Percentiles rank a stretch among this genome's conserved stretches.
phyloP scores from a whole-genome alignment of 2,329 filamentous ascomycete species.

The Chaetoscypha palmicola region DNA sequence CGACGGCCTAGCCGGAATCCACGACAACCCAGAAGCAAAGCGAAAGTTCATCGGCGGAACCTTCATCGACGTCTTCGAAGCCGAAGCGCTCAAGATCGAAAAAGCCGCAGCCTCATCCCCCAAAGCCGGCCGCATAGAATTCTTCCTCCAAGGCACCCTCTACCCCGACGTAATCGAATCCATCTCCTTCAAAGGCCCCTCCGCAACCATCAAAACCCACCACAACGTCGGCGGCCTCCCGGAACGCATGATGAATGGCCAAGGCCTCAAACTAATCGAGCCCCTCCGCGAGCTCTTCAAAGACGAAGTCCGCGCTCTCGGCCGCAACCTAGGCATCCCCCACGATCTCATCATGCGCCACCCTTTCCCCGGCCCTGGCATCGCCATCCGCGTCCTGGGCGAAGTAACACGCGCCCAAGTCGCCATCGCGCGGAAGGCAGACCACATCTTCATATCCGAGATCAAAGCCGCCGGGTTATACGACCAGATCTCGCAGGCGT shows the following conservation, averaged over 20 bases:
- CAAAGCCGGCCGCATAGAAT: constrained; percentile 70
- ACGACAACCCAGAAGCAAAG: constrained; percentile 74
- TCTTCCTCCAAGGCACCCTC: constrained; percentile 73
- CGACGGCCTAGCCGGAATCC: constrained; percentile 64
- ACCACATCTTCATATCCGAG: constrained; percentile 70
- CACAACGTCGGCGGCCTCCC: constrained; percentile 64
- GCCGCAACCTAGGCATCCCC: constrained; percentile 62
- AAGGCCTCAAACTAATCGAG: constrained; percentile 63
- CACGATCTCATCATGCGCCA: constrained; percentile 73
- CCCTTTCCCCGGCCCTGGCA: constrained; percentile 67
- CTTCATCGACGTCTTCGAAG: constrained; percentile 78
- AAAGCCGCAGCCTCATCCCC: constrained; percentile 59
- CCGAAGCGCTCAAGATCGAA: constrained; percentile 69
- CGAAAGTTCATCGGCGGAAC: constrained; percentile 79
- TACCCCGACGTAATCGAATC: constrained; percentile 58
- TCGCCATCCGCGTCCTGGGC: constrained; percentile 67
- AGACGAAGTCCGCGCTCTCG: constrained; percentile 68
- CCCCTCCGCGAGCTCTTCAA: constrained; percentile 77
- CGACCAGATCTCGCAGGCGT: constrained; percentile 62
- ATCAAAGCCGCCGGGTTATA: constrained; percentile 69
- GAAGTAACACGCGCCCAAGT: constrained; percentile 77
- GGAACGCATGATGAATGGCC: constrained; percentile 43
- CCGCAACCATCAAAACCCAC: constrained; percentile 66
- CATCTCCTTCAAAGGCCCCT: constrained; percentile 67
- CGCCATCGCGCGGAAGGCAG: constrained; percentile 69